Conservation (phyloP, 192 early-diverging fungal genomes). For the Neocallimastix lanati region DNA sequence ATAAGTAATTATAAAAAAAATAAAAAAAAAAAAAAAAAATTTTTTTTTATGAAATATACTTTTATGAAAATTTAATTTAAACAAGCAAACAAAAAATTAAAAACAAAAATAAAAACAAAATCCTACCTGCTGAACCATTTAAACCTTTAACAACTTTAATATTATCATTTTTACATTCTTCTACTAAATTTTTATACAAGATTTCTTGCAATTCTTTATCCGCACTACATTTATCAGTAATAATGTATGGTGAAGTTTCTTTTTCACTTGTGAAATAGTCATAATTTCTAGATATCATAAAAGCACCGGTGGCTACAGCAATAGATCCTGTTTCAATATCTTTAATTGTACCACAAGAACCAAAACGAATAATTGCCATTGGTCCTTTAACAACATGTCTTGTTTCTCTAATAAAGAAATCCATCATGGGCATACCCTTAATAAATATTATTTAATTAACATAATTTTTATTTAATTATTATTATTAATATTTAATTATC, state of each 20-base stretch:
- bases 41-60: too few relatives aligned
- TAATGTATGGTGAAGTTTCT: conserved; percentile 30
- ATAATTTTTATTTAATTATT: too few relatives aligned
- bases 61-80: too few relatives aligned
- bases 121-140: too few relatives aligned
- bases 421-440: conserved; percentile 75
- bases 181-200: conserved; percentile 2
- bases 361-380: conserved; percentile 61
- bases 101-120: too few relatives aligned
- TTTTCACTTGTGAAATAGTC: conserved; percentile 37
- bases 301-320: conserved; percentile 45
- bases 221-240: conserved; percentile 38
- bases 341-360: conserved; percentile 62
- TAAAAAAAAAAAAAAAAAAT: too few relatives aligned
- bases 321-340: conserved; percentile 22
- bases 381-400: conserved; percentile 60
- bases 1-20: too few relatives aligned
- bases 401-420: conserved; percentile 76
- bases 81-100: too few relatives aligned
- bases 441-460: too few relatives aligned
- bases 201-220: conserved; percentile 30
- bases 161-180: too few relatives aligned
- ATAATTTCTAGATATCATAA: conserved; percentile 49
- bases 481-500: not conserved
- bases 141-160: too few relatives aligned